Conservation (phyloP, 306 rosid genomes). For the Glycine tomentella region DNA sequence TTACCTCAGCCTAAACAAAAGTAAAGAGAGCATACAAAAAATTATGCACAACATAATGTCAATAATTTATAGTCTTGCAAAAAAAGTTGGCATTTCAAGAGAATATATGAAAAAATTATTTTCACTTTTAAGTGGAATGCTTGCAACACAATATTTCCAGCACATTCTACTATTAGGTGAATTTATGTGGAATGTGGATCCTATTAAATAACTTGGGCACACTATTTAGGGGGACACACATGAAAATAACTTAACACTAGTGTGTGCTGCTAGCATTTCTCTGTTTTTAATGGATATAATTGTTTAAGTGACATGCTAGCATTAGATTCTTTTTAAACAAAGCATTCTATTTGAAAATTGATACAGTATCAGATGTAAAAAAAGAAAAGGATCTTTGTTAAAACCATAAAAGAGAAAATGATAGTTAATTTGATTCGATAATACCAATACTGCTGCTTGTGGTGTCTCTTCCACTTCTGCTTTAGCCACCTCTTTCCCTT, state of each 20-base stretch:
- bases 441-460: constrained; percentile 89
- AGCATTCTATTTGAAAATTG: constrained; percentile 13
- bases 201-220: too few species aligned
- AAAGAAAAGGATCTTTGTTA: neutral
- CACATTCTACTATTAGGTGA: too few species aligned
- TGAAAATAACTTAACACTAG: neutral
- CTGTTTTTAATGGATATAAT: neutral
- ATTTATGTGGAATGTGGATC: too few species aligned
- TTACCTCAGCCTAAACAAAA: too few species aligned
- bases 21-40: too few species aligned
- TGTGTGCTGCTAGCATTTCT: neutral
- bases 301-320: constrained; percentile 5
- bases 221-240: neutral
- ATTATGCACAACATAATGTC: too few species aligned
- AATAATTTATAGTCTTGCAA: too few species aligned
- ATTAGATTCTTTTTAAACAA: neutral
- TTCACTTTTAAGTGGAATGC: too few species aligned
- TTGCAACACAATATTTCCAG: too few species aligned
- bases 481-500: constrained; percentile 64
- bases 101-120: too few species aligned
- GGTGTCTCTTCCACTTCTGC: constrained; percentile 66
- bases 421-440: constrained; percentile 21
- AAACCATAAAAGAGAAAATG: constrained; percentile 31
- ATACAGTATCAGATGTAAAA: neutral
- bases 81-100: too few species aligned